Percentiles rank a stretch among this genome's conserved stretches.
phyloP scores from a whole-genome alignment of 495 filamentous ascomycete species.

The Aspergillus cavernicola region DNA sequence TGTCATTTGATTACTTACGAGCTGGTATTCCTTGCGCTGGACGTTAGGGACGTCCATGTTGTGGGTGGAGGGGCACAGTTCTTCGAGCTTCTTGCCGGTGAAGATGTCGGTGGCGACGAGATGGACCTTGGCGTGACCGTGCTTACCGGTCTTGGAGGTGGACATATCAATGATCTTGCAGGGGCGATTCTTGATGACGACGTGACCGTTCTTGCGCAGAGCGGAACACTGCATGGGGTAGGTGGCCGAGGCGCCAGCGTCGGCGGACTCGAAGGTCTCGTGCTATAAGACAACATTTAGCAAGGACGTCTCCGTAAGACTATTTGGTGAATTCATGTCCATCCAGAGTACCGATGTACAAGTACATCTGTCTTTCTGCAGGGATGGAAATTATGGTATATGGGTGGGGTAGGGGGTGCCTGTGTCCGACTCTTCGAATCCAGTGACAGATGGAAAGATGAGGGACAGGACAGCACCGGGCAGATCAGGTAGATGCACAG shows the following conservation, averaged over 20 bases:
- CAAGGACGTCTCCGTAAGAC: slow-evolving; percentile 8
- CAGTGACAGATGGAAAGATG: slow-evolving; percentile 5
- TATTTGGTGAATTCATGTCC: slow-evolving; percentile 14
- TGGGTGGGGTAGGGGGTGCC: slow-evolving; percentile 24
- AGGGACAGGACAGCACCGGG: slow-evolving; percentile 2
- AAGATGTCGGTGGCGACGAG: slow-evolving; percentile 97
- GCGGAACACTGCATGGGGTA: slow-evolving; percentile 99
- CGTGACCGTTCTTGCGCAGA: slow-evolving; percentile 96
- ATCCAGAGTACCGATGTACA: background rate
- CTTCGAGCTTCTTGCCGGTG: slow-evolving; percentile 98
- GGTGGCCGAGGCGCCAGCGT: slow-evolving; percentile 90
- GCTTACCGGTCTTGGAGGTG: slow-evolving; percentile 99
- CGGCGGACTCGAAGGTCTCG: slow-evolving; percentile 87
- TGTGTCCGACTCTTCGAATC: slow-evolving; percentile 32
- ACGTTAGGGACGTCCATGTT: slow-evolving; percentile 99
- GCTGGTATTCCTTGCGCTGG: slow-evolving; percentile 82
- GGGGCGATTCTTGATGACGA: slow-evolving; percentile 95
- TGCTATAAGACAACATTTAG: slow-evolving; percentile 50
- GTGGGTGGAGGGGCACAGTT: slow-evolving; percentile 99
- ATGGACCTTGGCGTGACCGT: slow-evolving; percentile 99
- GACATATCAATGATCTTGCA: slow-evolving; percentile 99
- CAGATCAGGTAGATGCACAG: background rate
- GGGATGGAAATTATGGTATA: slow-evolving; percentile 9
- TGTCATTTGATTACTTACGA: slow-evolving; percentile 56
- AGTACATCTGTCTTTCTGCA: slow-evolving; percentile 7